Evolutionary conservation across 2,329 filamentous ascomycete species (phyloP), one percentile per base, ranked within the genome.

Genomic region (Monilinia polystroma): DNA sequence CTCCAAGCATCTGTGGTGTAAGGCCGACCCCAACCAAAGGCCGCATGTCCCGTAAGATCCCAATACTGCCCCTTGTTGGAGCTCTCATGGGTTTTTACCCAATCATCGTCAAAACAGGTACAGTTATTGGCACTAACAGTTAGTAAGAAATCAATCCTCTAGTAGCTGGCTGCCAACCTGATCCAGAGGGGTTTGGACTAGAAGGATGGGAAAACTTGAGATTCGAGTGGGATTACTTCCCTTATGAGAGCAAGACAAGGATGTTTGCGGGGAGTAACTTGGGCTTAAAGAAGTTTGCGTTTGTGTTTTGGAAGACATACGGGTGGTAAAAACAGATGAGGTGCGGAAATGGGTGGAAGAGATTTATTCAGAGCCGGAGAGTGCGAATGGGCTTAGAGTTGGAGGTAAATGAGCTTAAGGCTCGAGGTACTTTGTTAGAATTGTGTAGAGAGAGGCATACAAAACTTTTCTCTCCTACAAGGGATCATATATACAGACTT

Each of bases 171-270:
- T 81, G 77, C 65, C 78, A 79, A 12, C 64, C 68, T 0, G 74
- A 78, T 51, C 72, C 76, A 2, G 74, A 79, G 23, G 75, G 76
- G 18, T 80, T 80, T 66, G 70, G 70, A 8, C 78, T 79, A 0
- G 78, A 80, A 68, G 67, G 78, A n/a, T 81, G 79, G 79, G 78
- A 77, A 18, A 72, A 73, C 8, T 14, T 12, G 12, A 58, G 49
- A 4, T 56, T 29, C 8, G 6, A 23, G 45, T 66, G 35, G 35
- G 20, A 88, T 70, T 91, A 88, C 75, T 81, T 91, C 52, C 88
- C 89, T 8, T 91, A 91, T 77, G 90, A 89, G 74, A 86, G 87
- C 10, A 88, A 88, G 0, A 86, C 88, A 53, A 81, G 89, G 45
- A 88, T 90, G 75, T 90, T 89, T 77, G 84, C 91, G 67, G 88